These are phyloP conservation scores for Podospora tetraspora DNA, from an alignment of 495 filamentous ascomycete species.

Conservation along the genomic window DNA sequence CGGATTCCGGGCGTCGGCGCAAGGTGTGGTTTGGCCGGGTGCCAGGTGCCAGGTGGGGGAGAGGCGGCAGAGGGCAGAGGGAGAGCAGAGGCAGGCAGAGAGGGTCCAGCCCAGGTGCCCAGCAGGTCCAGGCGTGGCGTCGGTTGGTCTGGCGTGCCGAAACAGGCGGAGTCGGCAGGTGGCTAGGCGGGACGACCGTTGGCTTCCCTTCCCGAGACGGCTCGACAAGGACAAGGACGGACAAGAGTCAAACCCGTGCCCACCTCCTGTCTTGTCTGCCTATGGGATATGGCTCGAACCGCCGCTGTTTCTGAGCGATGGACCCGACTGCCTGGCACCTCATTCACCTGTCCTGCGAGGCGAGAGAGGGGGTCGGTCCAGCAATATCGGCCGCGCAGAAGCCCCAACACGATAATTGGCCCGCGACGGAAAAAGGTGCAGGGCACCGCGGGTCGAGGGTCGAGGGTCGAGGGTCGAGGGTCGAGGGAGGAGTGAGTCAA, in stretches of 20 bases:
- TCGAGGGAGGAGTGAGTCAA: neutral
- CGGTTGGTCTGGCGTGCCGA: neutral
- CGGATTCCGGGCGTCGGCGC: neutral
- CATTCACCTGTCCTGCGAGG: neutral
- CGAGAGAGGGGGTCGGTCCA: neutral
- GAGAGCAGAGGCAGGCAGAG: neutral
- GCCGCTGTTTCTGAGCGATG: neutral
- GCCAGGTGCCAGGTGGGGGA: neutral
- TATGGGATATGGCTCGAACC: neutral
- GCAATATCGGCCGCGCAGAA: neutral
- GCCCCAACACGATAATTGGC: neutral
- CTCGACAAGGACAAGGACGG: neutral
- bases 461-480: no score
- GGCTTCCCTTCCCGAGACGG: neutral
- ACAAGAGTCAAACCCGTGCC: neutral
- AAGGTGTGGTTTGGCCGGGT: neutral
- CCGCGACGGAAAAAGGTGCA: neutral
- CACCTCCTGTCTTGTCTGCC: neutral
- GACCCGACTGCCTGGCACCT: neutral
- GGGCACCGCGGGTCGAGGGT: neutral
- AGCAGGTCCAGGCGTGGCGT: neutral
- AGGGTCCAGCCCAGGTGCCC: neutral
- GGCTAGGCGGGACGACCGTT: neutral
- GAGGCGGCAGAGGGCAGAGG: neutral
- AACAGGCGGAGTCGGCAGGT: slow-evolving; percentile 7